phyloP scores from a whole-genome alignment of 148 eudicot genomes.

The Chenopodium suecicum region DNA sequence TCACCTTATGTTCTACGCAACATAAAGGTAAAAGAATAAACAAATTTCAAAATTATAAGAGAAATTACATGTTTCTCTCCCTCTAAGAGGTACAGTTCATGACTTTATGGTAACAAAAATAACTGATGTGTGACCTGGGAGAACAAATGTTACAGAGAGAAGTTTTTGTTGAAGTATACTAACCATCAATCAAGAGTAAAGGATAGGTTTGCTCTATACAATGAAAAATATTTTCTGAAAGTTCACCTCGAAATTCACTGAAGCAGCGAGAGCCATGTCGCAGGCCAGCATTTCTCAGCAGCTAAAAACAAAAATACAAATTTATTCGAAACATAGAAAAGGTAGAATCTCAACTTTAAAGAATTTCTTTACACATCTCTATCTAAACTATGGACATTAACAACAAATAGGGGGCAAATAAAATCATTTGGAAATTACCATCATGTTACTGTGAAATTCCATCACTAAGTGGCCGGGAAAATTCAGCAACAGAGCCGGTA shows the following conservation, averaged over 20 bases:
- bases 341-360: not conserved
- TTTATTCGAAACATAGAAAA: not conserved
- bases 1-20: not conserved
- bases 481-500: constrained; percentile 23
- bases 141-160: not conserved
- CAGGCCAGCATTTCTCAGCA: not conserved
- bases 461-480: constrained; percentile 32
- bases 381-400: not conserved
- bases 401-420: not conserved
- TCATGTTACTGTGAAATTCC: constrained; percentile 27
- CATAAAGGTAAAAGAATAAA: not conserved
- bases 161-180: constrained; percentile 1
- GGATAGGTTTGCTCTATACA: not conserved
- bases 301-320: not conserved
- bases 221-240: not conserved
- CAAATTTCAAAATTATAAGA: not conserved
- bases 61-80: not conserved
- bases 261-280: not conserved
- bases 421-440: not conserved
- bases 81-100: not conserved
- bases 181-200: constrained; percentile 10
- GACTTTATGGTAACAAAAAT: not conserved
- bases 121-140: not conserved
- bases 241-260: constrained; percentile 7
- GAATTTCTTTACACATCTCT: not conserved